A percentile compares a stretch with the other conserved stretches of the same genome.
phyloP scores from a whole-genome alignment of 2,329 filamentous ascomycete genomes.

The Colletotrichum sp. region DNA sequence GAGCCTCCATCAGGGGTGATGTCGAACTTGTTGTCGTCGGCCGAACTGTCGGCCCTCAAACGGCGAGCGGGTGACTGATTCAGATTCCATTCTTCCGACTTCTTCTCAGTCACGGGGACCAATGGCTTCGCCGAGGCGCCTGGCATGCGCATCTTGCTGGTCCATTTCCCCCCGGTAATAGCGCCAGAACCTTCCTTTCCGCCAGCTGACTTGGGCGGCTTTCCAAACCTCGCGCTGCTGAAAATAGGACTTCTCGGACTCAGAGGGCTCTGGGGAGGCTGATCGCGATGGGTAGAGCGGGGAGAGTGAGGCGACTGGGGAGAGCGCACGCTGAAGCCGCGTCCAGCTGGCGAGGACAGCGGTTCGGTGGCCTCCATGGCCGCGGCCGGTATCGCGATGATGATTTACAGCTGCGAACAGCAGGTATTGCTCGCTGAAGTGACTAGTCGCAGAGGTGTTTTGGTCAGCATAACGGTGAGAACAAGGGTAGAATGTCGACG shows the following conservation, averaged over 20 bases:
- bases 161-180: slow-evolving; percentile 22
- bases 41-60: slow-evolving; percentile 51
- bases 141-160: slow-evolving; percentile 30
- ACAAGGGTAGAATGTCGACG: not conserved
- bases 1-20: slow-evolving; percentile 66
- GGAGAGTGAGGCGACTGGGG: not conserved
- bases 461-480: slow-evolving; percentile 12
- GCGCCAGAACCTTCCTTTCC: slow-evolving; percentile 21
- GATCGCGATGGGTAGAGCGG: slow-evolving; percentile 4
- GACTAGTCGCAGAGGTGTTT: slow-evolving; percentile 16
- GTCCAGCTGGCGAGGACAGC: slow-evolving; percentile 5
- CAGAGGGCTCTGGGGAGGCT: slow-evolving; percentile 4
- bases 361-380: slow-evolving; percentile 30
- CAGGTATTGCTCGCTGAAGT: slow-evolving; percentile 22
- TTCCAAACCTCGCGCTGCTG: slow-evolving; percentile 20
- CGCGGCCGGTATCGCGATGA: slow-evolving; percentile 12
- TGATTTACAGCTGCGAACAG: slow-evolving; percentile 14
- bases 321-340: slow-evolving; percentile 13
- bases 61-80: slow-evolving; percentile 34
- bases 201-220: slow-evolving; percentile 24
- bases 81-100: slow-evolving; percentile 43
- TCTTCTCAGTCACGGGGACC: slow-evolving; percentile 52
- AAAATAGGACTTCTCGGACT: slow-evolving; percentile 2
- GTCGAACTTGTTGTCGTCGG: slow-evolving; percentile 59
- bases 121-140: slow-evolving; percentile 39